Evolutionary conservation across 371 early-diverging fungal species (phyloP).

Genomic region (Entomophthora muscae): DNA sequence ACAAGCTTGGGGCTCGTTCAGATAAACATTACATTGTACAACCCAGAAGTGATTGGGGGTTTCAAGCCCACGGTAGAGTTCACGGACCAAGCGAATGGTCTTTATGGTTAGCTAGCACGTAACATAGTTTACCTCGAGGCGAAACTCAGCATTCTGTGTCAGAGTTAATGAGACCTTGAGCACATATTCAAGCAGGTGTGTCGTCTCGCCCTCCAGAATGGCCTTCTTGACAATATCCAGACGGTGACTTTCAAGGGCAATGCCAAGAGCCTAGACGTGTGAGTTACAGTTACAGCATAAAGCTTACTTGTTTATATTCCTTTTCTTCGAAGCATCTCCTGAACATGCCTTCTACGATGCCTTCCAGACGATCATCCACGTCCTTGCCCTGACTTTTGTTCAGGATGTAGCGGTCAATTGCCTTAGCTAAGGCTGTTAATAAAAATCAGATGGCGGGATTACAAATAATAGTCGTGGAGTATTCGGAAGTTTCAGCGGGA

Average conservation of each 20-base stretch:
- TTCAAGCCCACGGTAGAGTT: conserved; percentile 50
- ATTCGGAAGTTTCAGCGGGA: conserved; percentile 55
- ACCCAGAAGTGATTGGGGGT: conserved; percentile 82
- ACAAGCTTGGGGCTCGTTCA: conserved; percentile 54
- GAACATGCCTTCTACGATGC: conserved; percentile 87
- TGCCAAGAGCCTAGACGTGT: conserved; percentile 59
- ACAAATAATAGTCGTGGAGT: conserved; percentile 86
- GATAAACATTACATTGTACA: conserved; percentile 77
- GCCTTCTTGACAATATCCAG: conserved; percentile 74
- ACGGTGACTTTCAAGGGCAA: conserved; percentile 81
- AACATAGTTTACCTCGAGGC: conserved; percentile 36
- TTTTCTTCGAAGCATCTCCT: conserved; percentile 66
- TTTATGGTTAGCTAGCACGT: conserved; percentile 9
- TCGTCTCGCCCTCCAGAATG: conserved; percentile 47
- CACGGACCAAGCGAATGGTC: conserved; percentile 65
- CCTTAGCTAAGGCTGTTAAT: conserved; percentile 33
- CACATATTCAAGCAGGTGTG: conserved; percentile 60
- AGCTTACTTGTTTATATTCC: conserved; percentile 62
- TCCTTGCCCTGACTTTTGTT: neutral
- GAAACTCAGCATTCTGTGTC: conserved; percentile 60
- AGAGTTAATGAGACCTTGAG: conserved; percentile 61
- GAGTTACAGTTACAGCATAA: conserved; percentile 1
- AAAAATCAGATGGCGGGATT: conserved; percentile 12
- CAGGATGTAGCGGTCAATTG: conserved; percentile 85
- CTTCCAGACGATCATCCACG: conserved; percentile 60